A percentile compares a stretch with the other conserved stretches of the same genome.
Evolutionary conservation across 164 flowering plant species (phyloP).

Genomic region (Macadamia integrifolia): DNA sequence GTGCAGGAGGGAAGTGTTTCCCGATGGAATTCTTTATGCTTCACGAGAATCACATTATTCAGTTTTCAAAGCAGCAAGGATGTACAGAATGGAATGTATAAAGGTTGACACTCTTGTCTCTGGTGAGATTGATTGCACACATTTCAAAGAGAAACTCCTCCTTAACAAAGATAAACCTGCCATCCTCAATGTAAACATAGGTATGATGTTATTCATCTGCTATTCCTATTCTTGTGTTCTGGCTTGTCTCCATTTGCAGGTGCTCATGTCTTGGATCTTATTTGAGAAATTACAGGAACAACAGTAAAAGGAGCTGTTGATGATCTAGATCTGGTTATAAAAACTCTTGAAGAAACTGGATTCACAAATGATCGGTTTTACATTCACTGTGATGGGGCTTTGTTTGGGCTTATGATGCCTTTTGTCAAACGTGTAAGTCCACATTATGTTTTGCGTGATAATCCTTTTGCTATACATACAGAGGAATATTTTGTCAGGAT

Average conservation of each 20-base stretch:
- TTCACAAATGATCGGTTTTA: conserved; percentile 71
- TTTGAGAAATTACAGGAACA: conserved; percentile 53
- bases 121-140: conserved; percentile 87
- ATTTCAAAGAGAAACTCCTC: conserved; percentile 58
- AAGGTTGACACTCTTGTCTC: conserved; percentile 61
- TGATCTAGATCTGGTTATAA: conserved; percentile 90
- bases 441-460: not conserved
- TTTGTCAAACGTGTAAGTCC: conserved; percentile 78
- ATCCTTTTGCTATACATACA: too few relatives aligned
- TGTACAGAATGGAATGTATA: conserved; percentile 90
- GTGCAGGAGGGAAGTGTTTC: conserved; percentile 86
- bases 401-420: conserved; percentile 99
- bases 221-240: not conserved
- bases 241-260: not conserved
- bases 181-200: conserved; percentile 87
- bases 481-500: not conserved
- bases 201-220: conserved; percentile 25
- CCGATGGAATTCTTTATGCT: conserved; percentile 87
- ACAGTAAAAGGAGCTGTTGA: conserved; percentile 98
- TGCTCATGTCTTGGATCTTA: conserved; percentile 2
- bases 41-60: conserved; percentile 88
- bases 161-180: conserved; percentile 83
- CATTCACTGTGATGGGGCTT: conserved; percentile 93
- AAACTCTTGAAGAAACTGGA: conserved; percentile 80
- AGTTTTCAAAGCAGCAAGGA: conserved; percentile 88